Evolutionary conservation across 768 basidiomycete species (phyloP).

Genomic region (Solioccasus polychromus): DNA sequence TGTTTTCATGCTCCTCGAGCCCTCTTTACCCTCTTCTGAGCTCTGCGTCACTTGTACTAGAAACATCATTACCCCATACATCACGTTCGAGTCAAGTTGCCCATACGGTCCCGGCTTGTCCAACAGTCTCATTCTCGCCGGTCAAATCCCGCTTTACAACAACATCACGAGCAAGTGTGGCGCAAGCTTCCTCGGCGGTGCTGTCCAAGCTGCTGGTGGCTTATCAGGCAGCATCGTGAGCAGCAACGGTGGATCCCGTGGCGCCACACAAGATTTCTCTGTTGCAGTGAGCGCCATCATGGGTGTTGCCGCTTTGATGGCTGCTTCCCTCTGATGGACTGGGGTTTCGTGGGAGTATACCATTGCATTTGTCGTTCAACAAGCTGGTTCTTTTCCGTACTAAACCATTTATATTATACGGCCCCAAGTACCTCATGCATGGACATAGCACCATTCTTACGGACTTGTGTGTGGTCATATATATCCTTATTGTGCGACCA

Average conservation of each 20-base stretch:
- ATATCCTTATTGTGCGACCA: no score
- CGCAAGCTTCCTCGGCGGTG: conserved; percentile 61
- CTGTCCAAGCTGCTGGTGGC: conserved; percentile 67
- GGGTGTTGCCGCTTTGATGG: conserved; percentile 33
- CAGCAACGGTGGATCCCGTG: conserved; percentile 26
- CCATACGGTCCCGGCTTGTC: conserved; percentile 77
- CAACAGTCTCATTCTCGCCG: conserved; percentile 60
- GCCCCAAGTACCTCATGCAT: no score
- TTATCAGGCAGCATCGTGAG: conserved; percentile 39
- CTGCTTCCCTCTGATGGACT: conserved; percentile 31
- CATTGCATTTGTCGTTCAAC: conserved; percentile 16
- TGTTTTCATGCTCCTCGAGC: conserved; percentile 75
- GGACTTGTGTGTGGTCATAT: no score
- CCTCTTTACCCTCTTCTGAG: conserved; percentile 40
- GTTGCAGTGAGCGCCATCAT: conserved; percentile 31
- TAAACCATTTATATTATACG: conserved; percentile 8
- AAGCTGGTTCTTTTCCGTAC: conserved; percentile 22
- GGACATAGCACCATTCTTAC: no score
- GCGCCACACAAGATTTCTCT: conserved; percentile 24
- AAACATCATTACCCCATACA: conserved; percentile 71
- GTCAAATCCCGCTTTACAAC: conserved; percentile 65
- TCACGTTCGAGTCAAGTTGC: conserved; percentile 63
- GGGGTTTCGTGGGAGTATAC: conserved; percentile 15
- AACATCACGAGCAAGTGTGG: conserved; percentile 67
- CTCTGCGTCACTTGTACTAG: conserved; percentile 87